phyloP scores from a whole-genome alignment of 164 flowering plant genomes.

The Aristolochia contorta region DNA sequence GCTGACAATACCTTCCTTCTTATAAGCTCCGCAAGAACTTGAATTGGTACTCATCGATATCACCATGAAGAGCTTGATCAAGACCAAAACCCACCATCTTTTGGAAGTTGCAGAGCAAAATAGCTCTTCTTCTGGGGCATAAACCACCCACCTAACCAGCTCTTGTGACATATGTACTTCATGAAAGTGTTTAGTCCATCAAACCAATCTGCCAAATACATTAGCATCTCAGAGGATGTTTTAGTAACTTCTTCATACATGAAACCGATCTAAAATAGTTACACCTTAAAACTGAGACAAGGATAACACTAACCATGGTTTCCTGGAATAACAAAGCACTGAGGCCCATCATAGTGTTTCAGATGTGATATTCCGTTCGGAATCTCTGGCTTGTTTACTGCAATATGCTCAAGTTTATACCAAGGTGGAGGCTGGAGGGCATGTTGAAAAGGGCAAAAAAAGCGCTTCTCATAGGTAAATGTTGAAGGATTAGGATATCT shows the following conservation, averaged over 20 bases:
- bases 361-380: conserved; percentile 59
- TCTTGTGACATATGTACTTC: conserved; percentile 93
- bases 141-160: conserved; percentile 99
- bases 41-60: conserved; percentile 96
- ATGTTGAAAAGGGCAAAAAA: conserved; percentile 92
- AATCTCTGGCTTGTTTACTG: conserved; percentile 86
- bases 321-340: conserved; percentile 91
- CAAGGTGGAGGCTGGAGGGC: conserved; percentile 95
- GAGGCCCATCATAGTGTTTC: conserved; percentile 88
- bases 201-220: conserved; percentile 78
- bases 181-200: conserved; percentile 97
- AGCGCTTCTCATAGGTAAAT: conserved; percentile 83
- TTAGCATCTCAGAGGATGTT: neutral
- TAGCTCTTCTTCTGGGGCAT: conserved; percentile 98
- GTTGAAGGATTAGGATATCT: conserved; percentile 99
- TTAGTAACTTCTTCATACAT: neutral
- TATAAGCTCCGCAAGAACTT: conserved; percentile 78
- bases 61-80: conserved; percentile 92
- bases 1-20: conserved; percentile 71
- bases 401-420: conserved; percentile 78
- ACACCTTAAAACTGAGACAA: no score
- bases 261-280: neutral
- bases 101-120: conserved; percentile 92
- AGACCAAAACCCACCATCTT: conserved; percentile 99
- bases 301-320: conserved; percentile 73